Base-by-base conservation (phyloP, 2,329 filamentous ascomycete genomes). In the Fusarium pininemorale region DNA sequence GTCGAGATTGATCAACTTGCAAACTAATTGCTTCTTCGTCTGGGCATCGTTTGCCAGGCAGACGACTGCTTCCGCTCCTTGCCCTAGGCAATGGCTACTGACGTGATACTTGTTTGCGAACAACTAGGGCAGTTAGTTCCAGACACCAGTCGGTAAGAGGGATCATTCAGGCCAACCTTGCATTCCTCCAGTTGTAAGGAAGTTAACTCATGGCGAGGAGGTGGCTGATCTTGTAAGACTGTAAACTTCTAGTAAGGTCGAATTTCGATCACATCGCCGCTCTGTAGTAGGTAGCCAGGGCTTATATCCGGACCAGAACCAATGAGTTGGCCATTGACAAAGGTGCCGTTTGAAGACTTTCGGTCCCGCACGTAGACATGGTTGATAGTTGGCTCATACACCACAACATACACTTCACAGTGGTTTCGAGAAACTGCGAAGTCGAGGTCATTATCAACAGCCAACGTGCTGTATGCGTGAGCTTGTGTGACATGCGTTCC, bases 21-120 rank as follows among this genome's bases (percentile, higher is more conserved):
- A 94, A 16, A 91, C 91, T 26, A 93, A 73, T 75, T 94, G 92
- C 63, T 85, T 86, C 42, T 85, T 84, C 1, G 87, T 88, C 12
- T 79, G 80, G 30, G 83, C 79, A 22, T 93, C 85, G 6, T 86
- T 78, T 13, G 83, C 81, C 12, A 84, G 75, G 54, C 81, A 82
- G 18, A 84, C 82, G 22, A 76, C 70, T 20, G 79, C 83, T 66
- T 84, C 82, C 28, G 81, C 78, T 5, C 83, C 83, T 39, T 80
- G 75, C 4, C 83, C 83, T 14, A 85, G 78, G 47, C 82, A 82
- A 18, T 80, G 79, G 16, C 80, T 69, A 10, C 81, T 80, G 38
- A 85, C 60, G 1, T 59, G 35, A 59, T 84, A 85, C 41, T 78
- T 80, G 50, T 80, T 74, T 41, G 77, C 63, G 67, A 84, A 84